phyloP scores from a whole-genome alignment of 129 eudicot genomes.

The Flaveria sonorensis region DNA sequence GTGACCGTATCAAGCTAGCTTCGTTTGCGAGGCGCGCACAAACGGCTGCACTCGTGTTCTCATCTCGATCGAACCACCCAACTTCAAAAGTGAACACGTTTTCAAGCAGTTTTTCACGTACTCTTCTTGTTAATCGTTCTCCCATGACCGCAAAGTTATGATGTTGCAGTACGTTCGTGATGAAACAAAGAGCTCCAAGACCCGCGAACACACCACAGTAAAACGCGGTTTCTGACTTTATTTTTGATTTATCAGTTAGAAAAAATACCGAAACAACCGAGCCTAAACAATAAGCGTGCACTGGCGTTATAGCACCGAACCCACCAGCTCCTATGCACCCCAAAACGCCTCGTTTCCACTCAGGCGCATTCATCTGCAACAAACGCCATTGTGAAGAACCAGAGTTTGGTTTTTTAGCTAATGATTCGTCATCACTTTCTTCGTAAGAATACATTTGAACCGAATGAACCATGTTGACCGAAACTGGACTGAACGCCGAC shows the following conservation, averaged over 20 bases:
- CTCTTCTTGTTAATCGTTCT: constrained; percentile 64
- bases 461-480: constrained; percentile 44
- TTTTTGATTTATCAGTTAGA: constrained; percentile 33
- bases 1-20: constrained; percentile 63
- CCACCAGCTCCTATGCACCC: constrained; percentile 68
- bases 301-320: constrained; percentile 59
- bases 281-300: constrained; percentile 72
- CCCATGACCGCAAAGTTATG: constrained; percentile 82
- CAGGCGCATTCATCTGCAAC: constrained; percentile 66
- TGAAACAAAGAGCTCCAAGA: constrained; percentile 59
- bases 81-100: constrained; percentile 70
- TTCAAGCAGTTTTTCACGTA: constrained; percentile 58
- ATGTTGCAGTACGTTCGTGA: constrained; percentile 67
- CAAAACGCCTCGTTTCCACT: constrained; percentile 70
- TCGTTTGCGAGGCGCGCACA: constrained; percentile 69
- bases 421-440: constrained; percentile 42
- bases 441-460: constrained; percentile 41
- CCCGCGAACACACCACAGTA: constrained; percentile 51
- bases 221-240: constrained; percentile 49
- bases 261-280: constrained; percentile 67
- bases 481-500: constrained; percentile 56
- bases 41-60: constrained; percentile 75
- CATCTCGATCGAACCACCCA: constrained; percentile 77
- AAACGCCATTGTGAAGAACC: constrained; percentile 61
- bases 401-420: constrained; percentile 10